A percentile compares a stretch with the other conserved stretches of the same genome.
Conservation (phyloP, 257 asterid genomes). For the Jacaranda copaia region DNA sequence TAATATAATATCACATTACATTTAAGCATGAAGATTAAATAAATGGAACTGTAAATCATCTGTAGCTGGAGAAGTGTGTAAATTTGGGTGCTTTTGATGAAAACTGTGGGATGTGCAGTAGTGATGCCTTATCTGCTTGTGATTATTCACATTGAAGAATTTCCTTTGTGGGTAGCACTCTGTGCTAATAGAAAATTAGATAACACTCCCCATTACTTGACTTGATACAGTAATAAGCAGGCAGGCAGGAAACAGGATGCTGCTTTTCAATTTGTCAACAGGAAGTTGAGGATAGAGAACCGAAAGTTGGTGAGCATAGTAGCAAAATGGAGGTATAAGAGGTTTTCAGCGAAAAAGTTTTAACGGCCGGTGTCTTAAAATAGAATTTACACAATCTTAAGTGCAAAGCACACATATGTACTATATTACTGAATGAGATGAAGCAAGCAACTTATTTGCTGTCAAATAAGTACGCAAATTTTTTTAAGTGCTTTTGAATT, state of each 20-base stretch:
- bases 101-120: background rate
- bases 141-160: background rate
- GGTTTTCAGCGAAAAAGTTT: background rate
- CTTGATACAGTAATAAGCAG: background rate
- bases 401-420: background rate
- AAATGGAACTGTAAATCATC: background rate
- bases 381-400: background rate
- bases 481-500: background rate
- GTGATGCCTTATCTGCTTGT: background rate
- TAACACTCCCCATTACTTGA: background rate
- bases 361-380: background rate
- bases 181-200: background rate
- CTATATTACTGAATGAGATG: too few relatives aligned
- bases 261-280: background rate
- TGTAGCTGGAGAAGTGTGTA: slow-evolving; percentile 22
- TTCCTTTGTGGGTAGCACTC: background rate
- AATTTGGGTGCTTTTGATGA: background rate
- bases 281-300: background rate
- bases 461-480: too few relatives aligned
- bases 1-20: background rate
- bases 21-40: background rate
- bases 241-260: background rate
- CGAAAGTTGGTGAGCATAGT: background rate
- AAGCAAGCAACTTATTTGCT: too few relatives aligned
- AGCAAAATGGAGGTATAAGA: background rate